phyloP scores from a whole-genome alignment of 1,139 yeast genomes.

The Zygoascus sp. region DNA sequence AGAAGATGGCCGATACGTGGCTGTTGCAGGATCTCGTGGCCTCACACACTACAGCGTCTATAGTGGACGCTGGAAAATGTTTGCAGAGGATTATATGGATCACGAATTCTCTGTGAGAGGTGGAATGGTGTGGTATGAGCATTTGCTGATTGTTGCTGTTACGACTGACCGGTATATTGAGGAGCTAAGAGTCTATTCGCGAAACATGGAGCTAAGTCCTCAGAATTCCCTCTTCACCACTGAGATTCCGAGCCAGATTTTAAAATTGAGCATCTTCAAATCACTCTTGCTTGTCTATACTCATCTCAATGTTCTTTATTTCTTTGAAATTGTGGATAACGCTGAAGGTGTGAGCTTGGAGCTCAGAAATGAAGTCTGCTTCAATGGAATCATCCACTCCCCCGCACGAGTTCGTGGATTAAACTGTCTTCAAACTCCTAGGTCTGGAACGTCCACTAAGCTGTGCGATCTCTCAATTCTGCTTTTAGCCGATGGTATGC shows the following conservation, averaged over 20 bases:
- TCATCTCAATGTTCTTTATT: constrained; percentile 30
- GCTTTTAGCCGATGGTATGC: constrained; percentile 36
- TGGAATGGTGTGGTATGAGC: constrained; percentile 42
- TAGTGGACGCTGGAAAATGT: constrained; percentile 41
- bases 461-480: constrained; percentile 20
- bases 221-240: constrained; percentile 25
- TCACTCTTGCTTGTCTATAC: constrained; percentile 35
- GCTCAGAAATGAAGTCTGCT: constrained; percentile 30
- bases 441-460: neutral
- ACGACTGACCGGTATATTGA: constrained; percentile 29
- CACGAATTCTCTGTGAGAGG: constrained; percentile 39
- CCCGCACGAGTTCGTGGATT: constrained; percentile 37
- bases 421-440: constrained; percentile 20
- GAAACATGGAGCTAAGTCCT: constrained; percentile 35
- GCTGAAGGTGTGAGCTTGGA: constrained; percentile 23
- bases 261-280: constrained; percentile 29
- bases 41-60: constrained; percentile 38
- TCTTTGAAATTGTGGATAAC: constrained; percentile 22
- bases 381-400: constrained; percentile 33
- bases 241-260: constrained; percentile 29
- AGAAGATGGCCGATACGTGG: constrained; percentile 40
- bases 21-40: constrained; percentile 41
- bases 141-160: constrained; percentile 36
- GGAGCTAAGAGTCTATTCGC: constrained; percentile 36
- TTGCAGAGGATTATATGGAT: constrained; percentile 36